These are phyloP conservation scores for Lachancea sp. DNA, from an alignment of 805 yeast species.

Conservation along the genomic window DNA sequence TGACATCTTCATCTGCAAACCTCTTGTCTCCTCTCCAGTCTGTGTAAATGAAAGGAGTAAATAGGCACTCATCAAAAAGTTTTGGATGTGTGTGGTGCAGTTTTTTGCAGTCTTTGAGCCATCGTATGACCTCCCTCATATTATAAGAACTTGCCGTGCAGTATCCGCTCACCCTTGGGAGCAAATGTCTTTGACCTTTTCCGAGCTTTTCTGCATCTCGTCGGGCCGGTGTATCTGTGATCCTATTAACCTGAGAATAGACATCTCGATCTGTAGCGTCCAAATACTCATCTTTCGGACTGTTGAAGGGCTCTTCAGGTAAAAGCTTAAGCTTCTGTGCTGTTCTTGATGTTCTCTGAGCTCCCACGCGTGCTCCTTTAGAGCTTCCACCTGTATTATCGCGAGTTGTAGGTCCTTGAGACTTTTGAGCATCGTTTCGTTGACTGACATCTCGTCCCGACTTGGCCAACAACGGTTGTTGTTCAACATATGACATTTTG, in stretches of 20 bases:
- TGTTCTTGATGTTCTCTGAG: slow-evolving; percentile 70
- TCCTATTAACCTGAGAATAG: slow-evolving; percentile 76
- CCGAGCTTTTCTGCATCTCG: slow-evolving; percentile 92
- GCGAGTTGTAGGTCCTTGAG: neutral
- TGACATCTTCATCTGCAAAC: slow-evolving; percentile 41
- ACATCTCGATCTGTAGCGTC: slow-evolving; percentile 41
- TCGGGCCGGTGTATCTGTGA: slow-evolving; percentile 82
- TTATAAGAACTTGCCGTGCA: slow-evolving; percentile 91
- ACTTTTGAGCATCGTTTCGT: neutral
- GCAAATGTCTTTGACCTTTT: slow-evolving; percentile 60
- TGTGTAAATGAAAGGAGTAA: slow-evolving; percentile 78
- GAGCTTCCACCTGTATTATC: neutral
- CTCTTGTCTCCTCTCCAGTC: slow-evolving; percentile 63
- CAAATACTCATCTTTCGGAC: slow-evolving; percentile 12
- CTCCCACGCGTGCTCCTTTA: slow-evolving; percentile 42
- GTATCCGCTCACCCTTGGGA: slow-evolving; percentile 93
- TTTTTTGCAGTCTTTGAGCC: slow-evolving; percentile 74
- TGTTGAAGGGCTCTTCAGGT: slow-evolving; percentile 49
- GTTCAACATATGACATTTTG: slow-evolving; percentile 2
- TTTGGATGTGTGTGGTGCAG: slow-evolving; percentile 76
- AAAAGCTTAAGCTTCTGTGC: slow-evolving; percentile 65
- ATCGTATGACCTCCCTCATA: slow-evolving; percentile 79
- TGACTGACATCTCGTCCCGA: neutral
- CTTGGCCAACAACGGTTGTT: slow-evolving; percentile 3
- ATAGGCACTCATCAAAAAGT: slow-evolving; percentile 88